Base-by-base conservation (phyloP, 148 eudicot genomes). In the Camellia lanceoleosa region DNA sequence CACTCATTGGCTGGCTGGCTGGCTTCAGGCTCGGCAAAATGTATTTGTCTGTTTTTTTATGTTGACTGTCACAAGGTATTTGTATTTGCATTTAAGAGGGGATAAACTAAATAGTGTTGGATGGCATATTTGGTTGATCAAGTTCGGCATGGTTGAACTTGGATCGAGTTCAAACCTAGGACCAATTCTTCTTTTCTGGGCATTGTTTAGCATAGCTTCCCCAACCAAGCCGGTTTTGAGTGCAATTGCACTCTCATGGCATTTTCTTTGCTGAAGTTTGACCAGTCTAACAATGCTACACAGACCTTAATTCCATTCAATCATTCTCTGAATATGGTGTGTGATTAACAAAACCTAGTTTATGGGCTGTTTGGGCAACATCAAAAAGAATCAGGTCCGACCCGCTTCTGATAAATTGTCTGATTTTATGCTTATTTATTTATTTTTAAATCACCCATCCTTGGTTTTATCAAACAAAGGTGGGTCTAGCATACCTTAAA, bases 201-300 rank as follows among this genome's bases (percentile, higher is more conserved):
- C 52, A 13, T 68, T 44, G 19, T 68, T 38, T 68, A 43, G 73
- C 54, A 7, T 46, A 68, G 55, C n/a, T 69, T 44, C 30, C 73
- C 20, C 7, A 3, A 7, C 73, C 73, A 16, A 6, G 23, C 73
- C 46, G 15, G 38, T 70, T 70, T 70, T n/a, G 23, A 16, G 20
- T 43, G 20, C 18, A 68, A 68, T 19, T 47, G 14, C 11, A 46
- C 38, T 18, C 59, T 12, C 11, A 70, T n/a, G 30, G 14, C 54
- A 70, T 70, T 46, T 44, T 70, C 71, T 18, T 70, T 70, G 4
- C 16, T 19, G 23, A 44, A 70, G 55, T 70, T 70, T 70, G 73
- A 15, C 30, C 73, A 46, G 8, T 46, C 14, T 70, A n/a, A 30
- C 19, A 15, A 60, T 60, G 19, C 23, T 49, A 71, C 16, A 20